Base-by-base conservation (phyloP, 306 rosid species). In the Begonia masoniana region DNA sequence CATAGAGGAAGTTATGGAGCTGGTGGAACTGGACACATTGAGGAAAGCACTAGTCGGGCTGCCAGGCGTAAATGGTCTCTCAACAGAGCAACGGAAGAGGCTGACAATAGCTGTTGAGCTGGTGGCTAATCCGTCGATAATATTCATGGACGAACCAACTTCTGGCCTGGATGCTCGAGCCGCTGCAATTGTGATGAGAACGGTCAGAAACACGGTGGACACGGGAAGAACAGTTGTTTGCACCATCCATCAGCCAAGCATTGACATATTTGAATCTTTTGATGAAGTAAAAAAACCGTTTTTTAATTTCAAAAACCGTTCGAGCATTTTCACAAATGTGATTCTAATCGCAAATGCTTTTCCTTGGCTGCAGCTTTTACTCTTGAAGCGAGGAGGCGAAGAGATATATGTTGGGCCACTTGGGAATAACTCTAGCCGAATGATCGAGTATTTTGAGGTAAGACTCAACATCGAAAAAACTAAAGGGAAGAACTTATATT, bases 121-220 rank as follows among this genome's bases (percentile, higher is more conserved):
- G 41, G 77, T 78, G 14, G 79, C 83, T 0, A 78, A 78, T 58
- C 83, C 83, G 5, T 73, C 83, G 26, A 73, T 77, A 39, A 62
- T 73, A 57, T 77, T 77, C 47, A 73, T 77, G 73, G 83, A 74
- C 49, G 83, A 78, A 53, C 83, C 77, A 51, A 78, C 83, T 60
- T 66, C 83, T n/a, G 83, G 83, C 2, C 58, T 77, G 21, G 83
- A 77, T 67, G 83, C 83, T 50, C 73, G 83, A 63, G 79, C 83
- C 13, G 83, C 77, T 12, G 83, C 79, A 50, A 77, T 77, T 50
- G 79, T 73, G 41, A 78, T 74, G 80, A 71, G 82, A 49, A 66
- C 82, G 13, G 82, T 77, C 43, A 66, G 76, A 59, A 77, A 72
- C 82, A 72, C 76, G 0, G 82, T 72, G 15, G 75, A 76, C 23